A percentile compares a stretch with the other conserved stretches of the same genome.
Evolutionary conservation across 495 filamentous ascomycete genomes (phyloP).

Genomic region (Podospora sp.): DNA sequence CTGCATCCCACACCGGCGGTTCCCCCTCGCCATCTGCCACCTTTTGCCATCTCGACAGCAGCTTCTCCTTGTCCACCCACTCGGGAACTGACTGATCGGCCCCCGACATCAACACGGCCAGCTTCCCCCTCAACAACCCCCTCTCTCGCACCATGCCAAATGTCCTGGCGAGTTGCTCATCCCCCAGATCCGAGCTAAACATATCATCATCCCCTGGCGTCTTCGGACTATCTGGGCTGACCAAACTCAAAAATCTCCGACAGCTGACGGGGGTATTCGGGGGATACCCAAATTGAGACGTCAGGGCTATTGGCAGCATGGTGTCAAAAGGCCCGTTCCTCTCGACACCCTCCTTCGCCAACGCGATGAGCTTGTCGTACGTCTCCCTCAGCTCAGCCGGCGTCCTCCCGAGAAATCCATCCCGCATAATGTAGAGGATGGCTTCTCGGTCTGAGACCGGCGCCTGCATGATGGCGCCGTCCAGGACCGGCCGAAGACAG

Average conservation of each 20-base stretch:
- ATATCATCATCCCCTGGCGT: constrained; percentile 68
- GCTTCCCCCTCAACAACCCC: constrained; percentile 47
- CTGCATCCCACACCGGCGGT: constrained; percentile 40
- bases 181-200: constrained; percentile 71
- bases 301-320: constrained; percentile 57
- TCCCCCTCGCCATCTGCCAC: constrained; percentile 11
- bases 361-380: constrained; percentile 53
- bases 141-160: constrained; percentile 62
- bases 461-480: constrained; percentile 76
- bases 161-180: constrained; percentile 56
- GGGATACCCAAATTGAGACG: constrained; percentile 44
- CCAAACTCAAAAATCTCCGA: constrained; percentile 62
- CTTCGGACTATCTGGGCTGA: constrained; percentile 54
- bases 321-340: constrained; percentile 50
- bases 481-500: constrained; percentile 48
- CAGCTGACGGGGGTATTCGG: constrained; percentile 56
- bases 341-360: constrained; percentile 49
- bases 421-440: constrained; percentile 38
- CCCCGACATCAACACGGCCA: constrained; percentile 58
- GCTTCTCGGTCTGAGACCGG: constrained; percentile 71
- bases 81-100: constrained; percentile 65
- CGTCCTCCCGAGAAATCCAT: constrained; percentile 26
- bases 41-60: constrained; percentile 60
- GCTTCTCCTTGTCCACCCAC: constrained; percentile 61
- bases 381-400: constrained; percentile 29